Percentiles rank a stretch among this genome's conserved stretches.
These are phyloP conservation scores for Ustilago sp. DNA, from an alignment of 1,284 basidiomycete species.

Conservation along the genomic window DNA sequence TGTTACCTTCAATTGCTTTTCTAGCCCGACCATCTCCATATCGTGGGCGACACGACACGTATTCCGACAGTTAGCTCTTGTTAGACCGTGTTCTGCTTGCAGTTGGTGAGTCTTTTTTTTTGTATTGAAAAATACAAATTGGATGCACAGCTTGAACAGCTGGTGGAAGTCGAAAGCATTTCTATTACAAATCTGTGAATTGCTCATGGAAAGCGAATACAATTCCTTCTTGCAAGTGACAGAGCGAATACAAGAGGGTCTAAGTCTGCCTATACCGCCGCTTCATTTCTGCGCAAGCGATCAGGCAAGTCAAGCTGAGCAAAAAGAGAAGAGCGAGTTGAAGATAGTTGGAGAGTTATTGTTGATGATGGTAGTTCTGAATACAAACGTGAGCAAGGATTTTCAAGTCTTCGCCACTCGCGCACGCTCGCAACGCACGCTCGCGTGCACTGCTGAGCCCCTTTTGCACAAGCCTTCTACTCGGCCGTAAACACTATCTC, in stretches of 20 bases:
- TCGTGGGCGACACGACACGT: slow-evolving; percentile 3
- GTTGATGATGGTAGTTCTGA: too few species aligned
- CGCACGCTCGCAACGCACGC: too few species aligned
- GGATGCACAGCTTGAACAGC: background rate
- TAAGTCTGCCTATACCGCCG: background rate
- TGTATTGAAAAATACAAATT: too few species aligned
- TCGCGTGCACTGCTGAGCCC: too few species aligned
- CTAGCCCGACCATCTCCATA: background rate
- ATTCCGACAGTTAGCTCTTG: background rate
- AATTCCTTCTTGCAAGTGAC: background rate
- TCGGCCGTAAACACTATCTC: too few species aligned
- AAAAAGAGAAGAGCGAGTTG: background rate
- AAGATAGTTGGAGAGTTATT: too few species aligned
- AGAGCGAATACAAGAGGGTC: slow-evolving; percentile 5
- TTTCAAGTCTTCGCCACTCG: too few species aligned
- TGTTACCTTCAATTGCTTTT: too few species aligned
- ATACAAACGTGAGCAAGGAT: too few species aligned
- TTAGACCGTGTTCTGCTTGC: background rate
- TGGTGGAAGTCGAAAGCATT: background rate
- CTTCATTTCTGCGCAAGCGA: slow-evolving; percentile 5
- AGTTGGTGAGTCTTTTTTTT: too few species aligned
- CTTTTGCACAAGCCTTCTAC: too few species aligned
- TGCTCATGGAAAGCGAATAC: background rate
- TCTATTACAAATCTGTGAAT: background rate
- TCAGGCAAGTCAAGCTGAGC: slow-evolving; percentile 3